Evolutionary conservation across 768 basidiomycete species (phyloP).

Genomic region (Suillus decipiens): DNA sequence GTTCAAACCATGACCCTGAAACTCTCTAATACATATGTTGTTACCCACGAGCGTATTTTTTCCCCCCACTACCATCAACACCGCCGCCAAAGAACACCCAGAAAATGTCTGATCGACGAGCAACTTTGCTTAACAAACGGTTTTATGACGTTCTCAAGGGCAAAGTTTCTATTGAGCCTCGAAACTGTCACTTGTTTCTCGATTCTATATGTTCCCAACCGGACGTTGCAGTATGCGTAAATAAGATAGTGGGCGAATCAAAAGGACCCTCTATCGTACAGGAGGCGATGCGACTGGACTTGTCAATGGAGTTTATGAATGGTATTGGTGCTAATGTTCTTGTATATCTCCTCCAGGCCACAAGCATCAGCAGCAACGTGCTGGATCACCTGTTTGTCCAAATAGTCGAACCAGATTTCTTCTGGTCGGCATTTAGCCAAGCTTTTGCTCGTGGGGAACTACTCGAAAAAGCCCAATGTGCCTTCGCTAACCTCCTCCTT

Average conservation of each 20-base stretch:
- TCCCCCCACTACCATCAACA: neutral
- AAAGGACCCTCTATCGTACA: slow-evolving; percentile 39
- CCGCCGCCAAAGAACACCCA: neutral
- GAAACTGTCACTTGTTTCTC: slow-evolving; percentile 36
- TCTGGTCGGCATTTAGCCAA: slow-evolving; percentile 37
- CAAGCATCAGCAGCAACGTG: slow-evolving; percentile 39
- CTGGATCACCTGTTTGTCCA: slow-evolving; percentile 36
- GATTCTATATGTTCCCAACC: slow-evolving; percentile 43
- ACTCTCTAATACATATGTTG: neutral
- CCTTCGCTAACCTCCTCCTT: slow-evolving; percentile 49
- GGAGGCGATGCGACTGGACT: slow-evolving; percentile 36
- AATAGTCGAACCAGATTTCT: slow-evolving; percentile 48
- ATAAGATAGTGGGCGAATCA: slow-evolving; percentile 34
- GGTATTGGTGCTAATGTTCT: slow-evolving; percentile 35
- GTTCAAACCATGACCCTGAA: neutral
- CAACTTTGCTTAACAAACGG: slow-evolving; percentile 25
- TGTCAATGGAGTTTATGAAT: slow-evolving; percentile 40
- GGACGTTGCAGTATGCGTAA: slow-evolving; percentile 35
- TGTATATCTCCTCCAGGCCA: slow-evolving; percentile 38
- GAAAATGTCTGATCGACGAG: slow-evolving; percentile 3
- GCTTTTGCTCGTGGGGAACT: slow-evolving; percentile 33
- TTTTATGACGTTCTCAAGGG: slow-evolving; percentile 32
- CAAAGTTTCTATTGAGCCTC: slow-evolving; percentile 16
- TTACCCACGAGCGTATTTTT: neutral
- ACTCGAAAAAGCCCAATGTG: slow-evolving; percentile 31